phyloP scores from a whole-genome alignment of 148 eudicot species.

The Chenopodium formosanum region DNA sequence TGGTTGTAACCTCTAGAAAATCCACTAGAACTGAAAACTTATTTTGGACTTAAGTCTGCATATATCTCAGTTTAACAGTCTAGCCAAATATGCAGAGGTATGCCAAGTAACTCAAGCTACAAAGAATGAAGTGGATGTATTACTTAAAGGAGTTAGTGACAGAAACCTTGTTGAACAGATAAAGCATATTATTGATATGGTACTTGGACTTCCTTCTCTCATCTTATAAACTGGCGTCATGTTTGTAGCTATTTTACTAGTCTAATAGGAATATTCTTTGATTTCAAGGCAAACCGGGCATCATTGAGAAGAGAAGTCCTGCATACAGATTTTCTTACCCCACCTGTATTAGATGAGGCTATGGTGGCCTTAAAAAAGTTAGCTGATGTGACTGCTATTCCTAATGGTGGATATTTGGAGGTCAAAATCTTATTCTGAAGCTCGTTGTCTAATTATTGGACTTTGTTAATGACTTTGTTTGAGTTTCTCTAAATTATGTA shows the following conservation, averaged over 20 bases:
- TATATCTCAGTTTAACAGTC: constrained; percentile 9
- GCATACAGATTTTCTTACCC: constrained; percentile 91
- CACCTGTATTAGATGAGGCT: constrained; percentile 64
- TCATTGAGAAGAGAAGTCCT: constrained; percentile 67
- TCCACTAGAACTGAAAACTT: not conserved
- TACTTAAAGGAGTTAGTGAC: constrained; percentile 50
- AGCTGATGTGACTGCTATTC: constrained; percentile 54
- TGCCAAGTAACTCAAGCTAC: constrained; percentile 57
- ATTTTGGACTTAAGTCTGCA: not conserved
- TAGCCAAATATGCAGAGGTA: constrained; percentile 37
- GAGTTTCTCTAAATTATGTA: constrained; percentile 25
- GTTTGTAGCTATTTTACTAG: not conserved
- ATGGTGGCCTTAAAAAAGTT: constrained; percentile 62
- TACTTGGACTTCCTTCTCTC: constrained; percentile 30
- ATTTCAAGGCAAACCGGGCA: constrained; percentile 66
- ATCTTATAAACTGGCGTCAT: not conserved
- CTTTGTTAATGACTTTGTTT: not conserved
- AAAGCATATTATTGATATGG: constrained; percentile 81
- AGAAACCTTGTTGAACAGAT: constrained; percentile 56
- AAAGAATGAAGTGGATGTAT: constrained; percentile 45
- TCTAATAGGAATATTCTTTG: constrained; percentile 12
- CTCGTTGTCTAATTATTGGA: constrained; percentile 5
- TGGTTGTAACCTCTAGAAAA: not conserved
- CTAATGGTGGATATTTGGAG: constrained; percentile 91
- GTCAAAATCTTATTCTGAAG: constrained; percentile 30